A percentile compares a stretch with the other conserved stretches of the same genome.
Conservation (phyloP, 2,329 filamentous ascomycete genomes). For the Phialemonium atrogriseum region DNA sequence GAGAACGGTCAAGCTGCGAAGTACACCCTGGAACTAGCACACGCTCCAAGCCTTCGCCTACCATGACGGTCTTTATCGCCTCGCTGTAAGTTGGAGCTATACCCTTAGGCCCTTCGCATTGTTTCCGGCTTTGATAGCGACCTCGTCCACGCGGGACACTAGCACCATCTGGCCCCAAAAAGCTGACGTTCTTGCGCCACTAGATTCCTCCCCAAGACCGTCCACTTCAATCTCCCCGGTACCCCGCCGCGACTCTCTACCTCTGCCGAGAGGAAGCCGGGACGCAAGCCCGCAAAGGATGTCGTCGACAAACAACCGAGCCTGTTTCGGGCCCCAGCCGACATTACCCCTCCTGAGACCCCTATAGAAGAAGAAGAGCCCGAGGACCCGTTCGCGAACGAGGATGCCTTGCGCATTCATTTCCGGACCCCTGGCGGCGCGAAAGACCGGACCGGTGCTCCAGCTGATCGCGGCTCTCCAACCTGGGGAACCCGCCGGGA, state of each 20-base stretch:
- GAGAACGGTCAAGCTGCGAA: no score
- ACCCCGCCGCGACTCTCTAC: slow-evolving; percentile 33
- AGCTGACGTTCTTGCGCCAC: slow-evolving; percentile 4
- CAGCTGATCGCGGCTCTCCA: slow-evolving; percentile 66
- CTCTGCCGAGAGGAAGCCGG: slow-evolving; percentile 12
- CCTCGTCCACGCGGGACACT: no score
- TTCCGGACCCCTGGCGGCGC: slow-evolving; percentile 29
- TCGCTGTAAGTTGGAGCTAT: slow-evolving; percentile 25
- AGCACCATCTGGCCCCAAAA: no score
- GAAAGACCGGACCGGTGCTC: slow-evolving; percentile 46
- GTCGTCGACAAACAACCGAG: slow-evolving; percentile 36
- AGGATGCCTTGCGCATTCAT: slow-evolving; percentile 49
- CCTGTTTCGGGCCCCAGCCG: slow-evolving; percentile 38
- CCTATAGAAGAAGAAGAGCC: slow-evolving; percentile 37
- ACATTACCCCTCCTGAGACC: slow-evolving; percentile 48
- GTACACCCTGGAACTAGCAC: no score
- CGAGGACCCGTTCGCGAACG: slow-evolving; percentile 46
- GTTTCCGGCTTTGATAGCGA: not conserved
- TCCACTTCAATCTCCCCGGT: slow-evolving; percentile 70
- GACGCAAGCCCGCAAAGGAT: slow-evolving; percentile 13
- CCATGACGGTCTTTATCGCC: slow-evolving; percentile 43
- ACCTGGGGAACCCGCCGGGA: slow-evolving; percentile 69
- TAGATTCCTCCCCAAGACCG: slow-evolving; percentile 87
- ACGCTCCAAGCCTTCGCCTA: no score
- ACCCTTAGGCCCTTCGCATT: no score